phyloP scores from a whole-genome alignment of 192 early-diverging fungal genomes.

The Coemansia sp. region DNA sequence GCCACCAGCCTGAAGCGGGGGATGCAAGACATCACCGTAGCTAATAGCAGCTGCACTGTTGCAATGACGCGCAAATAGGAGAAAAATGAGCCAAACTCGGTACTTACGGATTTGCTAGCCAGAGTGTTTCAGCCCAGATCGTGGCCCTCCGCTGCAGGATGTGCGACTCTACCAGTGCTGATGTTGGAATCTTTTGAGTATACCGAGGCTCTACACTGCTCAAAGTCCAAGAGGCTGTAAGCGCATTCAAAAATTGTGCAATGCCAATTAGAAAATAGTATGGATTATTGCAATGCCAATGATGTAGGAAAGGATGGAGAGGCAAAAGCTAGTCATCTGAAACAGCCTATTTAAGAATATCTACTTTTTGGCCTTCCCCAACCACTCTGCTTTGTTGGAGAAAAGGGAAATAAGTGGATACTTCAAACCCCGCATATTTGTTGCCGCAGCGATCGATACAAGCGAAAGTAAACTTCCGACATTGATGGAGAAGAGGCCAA shows the following conservation, averaged over 20 bases:
- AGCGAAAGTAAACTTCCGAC: not conserved
- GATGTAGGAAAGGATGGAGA: not conserved
- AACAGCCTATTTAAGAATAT: not conserved
- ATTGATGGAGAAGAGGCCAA: conserved; percentile 4
- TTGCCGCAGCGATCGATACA: conserved; percentile 6
- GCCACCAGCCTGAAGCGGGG: not conserved
- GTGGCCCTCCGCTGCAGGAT: not conserved
- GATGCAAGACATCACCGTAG: not conserved
- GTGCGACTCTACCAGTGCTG: not conserved
- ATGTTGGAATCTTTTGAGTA: not conserved
- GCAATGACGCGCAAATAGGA: not conserved
- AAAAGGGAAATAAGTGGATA: not conserved
- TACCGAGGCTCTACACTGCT: not conserved
- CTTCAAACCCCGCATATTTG: not conserved
- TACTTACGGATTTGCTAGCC: not conserved
- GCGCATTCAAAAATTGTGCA: not conserved
- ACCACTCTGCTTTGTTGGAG: not conserved
- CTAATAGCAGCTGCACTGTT: not conserved
- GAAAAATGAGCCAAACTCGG: no score
- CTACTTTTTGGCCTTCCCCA: not conserved
- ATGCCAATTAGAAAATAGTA: not conserved
- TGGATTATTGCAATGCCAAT: not conserved
- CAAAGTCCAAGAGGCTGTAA: not conserved
- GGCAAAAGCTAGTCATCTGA: not conserved
- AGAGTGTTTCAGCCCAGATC: not conserved